Evolutionary conservation across 352 stramenopile species (phyloP), one percentile per base, ranked within the genome.

Genomic region (Globisporangium carolinianum): DNA sequence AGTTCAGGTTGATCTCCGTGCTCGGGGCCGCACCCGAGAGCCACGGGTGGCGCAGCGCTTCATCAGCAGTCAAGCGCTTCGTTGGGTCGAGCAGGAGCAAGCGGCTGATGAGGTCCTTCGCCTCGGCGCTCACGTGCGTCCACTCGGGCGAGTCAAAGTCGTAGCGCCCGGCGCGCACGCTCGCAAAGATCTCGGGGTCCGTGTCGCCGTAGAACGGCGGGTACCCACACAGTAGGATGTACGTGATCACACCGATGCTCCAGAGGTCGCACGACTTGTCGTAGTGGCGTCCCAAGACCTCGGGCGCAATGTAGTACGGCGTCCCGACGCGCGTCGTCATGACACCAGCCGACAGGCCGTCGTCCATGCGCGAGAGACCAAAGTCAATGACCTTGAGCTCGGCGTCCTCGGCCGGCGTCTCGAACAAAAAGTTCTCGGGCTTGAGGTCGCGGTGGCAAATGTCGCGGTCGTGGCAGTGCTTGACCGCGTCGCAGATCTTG

Each of bases 361-460:
- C 87, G 60, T 97, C 86, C 74, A 97, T 97, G 39, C 86, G 84
- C 37, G 87, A 96, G 14, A 99, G 81, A 11, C 96, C 96, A 79
- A 99, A 99, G 76, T 99, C 96, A 68, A 99, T 99, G 66, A 99
- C 96, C 75, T 99, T 99, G 42, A 99, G 79, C 66, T 96, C 83
- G 3, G 88, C 78, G 57, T 97, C 81, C 51, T 97, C 89, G 12
- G 88, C 88, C 36, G 84, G 68, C 14, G 90, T 94, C 51, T 88
- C 88, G 53, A 98, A 98, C 37, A 98, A 58, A 58, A 98, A 98
- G 68, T 98, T 98, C 66, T 99, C 95, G 0, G 97, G 83, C 78
- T 99, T 99, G 46, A 99, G 79, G 71, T 99, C 96, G 36, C 95
- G 84, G 69, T 99, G 96, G 70, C 96, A 97, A 72, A 99, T 98